Percentiles rank a stretch among this genome's conserved stretches.
These are phyloP conservation scores for Eragrostis curvula DNA, from an alignment of 176 grass and related monocot genomes.

Conservation along the genomic window DNA sequence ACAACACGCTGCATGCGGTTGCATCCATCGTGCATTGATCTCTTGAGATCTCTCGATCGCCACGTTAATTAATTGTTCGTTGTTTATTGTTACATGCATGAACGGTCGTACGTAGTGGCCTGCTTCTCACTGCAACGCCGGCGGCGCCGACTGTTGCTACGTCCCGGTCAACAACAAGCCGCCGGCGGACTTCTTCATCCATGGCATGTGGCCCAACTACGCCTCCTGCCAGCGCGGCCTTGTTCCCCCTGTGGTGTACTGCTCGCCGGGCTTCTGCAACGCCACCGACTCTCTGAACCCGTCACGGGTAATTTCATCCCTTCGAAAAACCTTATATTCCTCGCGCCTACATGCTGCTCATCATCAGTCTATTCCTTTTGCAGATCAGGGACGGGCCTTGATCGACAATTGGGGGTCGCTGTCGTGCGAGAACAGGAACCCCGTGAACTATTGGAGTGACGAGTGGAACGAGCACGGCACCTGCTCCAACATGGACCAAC, in stretches of 20 bases:
- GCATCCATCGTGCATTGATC: too few relatives aligned
- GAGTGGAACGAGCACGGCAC: not conserved
- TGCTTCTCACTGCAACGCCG: not conserved
- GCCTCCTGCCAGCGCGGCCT: not conserved
- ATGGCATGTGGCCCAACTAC: not conserved
- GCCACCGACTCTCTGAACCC: not conserved
- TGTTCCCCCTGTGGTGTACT: not conserved
- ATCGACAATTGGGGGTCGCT: not conserved
- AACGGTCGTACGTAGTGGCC: not conserved
- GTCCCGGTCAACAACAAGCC: not conserved
- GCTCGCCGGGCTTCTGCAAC: not conserved
- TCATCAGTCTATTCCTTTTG: too few relatives aligned
- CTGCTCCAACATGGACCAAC: conserved; percentile 1
- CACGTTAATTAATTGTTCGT: too few relatives aligned
- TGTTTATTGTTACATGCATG: not conserved
- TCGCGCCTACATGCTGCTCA: too few relatives aligned
- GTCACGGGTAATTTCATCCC: not conserved
- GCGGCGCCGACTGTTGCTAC: not conserved
- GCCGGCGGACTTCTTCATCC: not conserved
- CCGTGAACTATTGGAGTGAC: not conserved
- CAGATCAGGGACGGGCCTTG: not conserved
- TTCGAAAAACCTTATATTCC: too few relatives aligned
- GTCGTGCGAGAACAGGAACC: not conserved
- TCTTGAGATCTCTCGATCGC: too few relatives aligned
- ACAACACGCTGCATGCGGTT: too few relatives aligned